Evolutionary conservation across 2,329 filamentous ascomycete genomes (phyloP).

Genomic region (Aspergillus piperis): DNA sequence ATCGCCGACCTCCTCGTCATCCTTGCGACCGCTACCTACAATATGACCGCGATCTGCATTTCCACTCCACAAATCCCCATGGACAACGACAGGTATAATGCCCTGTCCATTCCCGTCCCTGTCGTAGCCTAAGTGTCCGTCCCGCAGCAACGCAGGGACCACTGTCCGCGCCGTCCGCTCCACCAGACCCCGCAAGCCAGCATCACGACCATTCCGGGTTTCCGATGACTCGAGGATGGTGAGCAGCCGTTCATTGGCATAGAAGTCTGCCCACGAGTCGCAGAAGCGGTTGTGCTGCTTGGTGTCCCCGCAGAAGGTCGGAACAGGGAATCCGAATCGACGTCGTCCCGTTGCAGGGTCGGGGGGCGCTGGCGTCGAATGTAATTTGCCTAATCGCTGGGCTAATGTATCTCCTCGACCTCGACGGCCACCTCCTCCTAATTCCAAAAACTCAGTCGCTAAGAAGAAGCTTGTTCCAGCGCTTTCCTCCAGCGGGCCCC

Average conservation of each 20-base stretch:
- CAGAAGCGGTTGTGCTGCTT: slow-evolving; percentile 76
- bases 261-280: slow-evolving; percentile 81
- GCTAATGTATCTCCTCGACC: slow-evolving; percentile 58
- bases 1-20: slow-evolving; percentile 60
- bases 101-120: slow-evolving; percentile 49
- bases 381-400: slow-evolving; percentile 74
- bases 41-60: slow-evolving; percentile 73
- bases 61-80: slow-evolving; percentile 93
- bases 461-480: slow-evolving; percentile 53
- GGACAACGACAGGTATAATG: slow-evolving; percentile 76
- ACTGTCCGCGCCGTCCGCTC: slow-evolving; percentile 65
- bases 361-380: slow-evolving; percentile 70
- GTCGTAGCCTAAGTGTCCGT: slow-evolving; percentile 61
- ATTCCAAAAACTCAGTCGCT: slow-evolving; percentile 78
- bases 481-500: slow-evolving; percentile 59
- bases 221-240: slow-evolving; percentile 63
- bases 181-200: slow-evolving; percentile 63
- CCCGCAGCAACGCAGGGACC: slow-evolving; percentile 74
- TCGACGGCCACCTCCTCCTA: slow-evolving; percentile 53
- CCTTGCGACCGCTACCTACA: slow-evolving; percentile 39
- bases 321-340: slow-evolving; percentile 79
- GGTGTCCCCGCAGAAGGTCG: slow-evolving; percentile 85
- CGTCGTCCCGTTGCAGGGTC: slow-evolving; percentile 37
- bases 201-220: slow-evolving; percentile 64
- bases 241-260: slow-evolving; percentile 71